Conservation (phyloP, 2,329 filamentous ascomycete species). For the Pestalotiopsis sp. region DNA sequence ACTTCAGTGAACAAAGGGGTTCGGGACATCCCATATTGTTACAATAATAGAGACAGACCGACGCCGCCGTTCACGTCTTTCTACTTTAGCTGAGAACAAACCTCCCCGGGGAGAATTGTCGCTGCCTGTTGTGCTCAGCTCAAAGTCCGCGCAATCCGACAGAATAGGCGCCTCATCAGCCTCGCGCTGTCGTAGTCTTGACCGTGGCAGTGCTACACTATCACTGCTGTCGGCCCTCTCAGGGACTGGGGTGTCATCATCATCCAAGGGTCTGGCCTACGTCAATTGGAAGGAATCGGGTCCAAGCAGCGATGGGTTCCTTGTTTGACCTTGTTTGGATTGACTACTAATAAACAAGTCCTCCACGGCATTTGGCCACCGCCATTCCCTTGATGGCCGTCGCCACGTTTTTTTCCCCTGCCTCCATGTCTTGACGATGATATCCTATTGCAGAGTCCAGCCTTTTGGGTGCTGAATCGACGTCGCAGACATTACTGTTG, state of each 20-base stretch:
- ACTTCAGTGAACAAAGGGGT: background rate
- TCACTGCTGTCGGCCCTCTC: background rate
- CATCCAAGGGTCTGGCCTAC: background rate
- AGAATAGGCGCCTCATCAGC: conserved; percentile 1
- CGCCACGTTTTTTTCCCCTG: background rate
- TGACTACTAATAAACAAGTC: background rate
- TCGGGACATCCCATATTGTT: background rate
- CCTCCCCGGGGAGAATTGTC: background rate
- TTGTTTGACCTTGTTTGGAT: background rate
- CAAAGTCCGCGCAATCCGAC: conserved; percentile 3
- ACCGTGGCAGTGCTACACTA: background rate
- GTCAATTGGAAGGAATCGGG: background rate
- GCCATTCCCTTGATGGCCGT: background rate
- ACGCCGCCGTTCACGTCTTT: background rate
- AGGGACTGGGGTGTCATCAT: background rate
- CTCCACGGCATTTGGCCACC: background rate
- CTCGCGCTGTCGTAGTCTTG: background rate
- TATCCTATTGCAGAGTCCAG: background rate
- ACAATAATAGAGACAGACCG: background rate
- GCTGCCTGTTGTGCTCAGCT: background rate
- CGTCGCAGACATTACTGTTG: background rate
- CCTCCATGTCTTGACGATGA: background rate
- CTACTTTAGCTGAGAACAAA: background rate
- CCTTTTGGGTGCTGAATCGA: background rate
- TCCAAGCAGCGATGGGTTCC: background rate